Evolutionary conservation across 768 basidiomycete species (phyloP), one percentile per base, ranked within the genome.

Genomic region (Omphalotus guepiniiformis): DNA sequence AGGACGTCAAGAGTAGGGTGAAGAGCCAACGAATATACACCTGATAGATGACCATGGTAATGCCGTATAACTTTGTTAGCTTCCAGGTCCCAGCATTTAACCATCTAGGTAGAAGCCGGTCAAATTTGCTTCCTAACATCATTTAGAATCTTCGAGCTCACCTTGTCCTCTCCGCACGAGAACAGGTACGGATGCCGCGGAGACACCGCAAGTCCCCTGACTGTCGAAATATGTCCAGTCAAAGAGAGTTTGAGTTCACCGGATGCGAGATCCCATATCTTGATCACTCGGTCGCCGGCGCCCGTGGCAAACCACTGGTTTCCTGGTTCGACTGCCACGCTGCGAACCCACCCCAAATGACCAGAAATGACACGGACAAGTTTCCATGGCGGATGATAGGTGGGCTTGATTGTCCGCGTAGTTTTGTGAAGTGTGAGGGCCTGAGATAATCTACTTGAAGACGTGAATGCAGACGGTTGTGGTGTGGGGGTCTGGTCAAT

Each of bases 251-350:
- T 96, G 58, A 98, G 73, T 67, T 97, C 94, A n/a, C 96, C 96
- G 2, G 85, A 88, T 7, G 96, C 96, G 56, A 99, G 62, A 63
- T 99, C 94, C 96, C 96, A 98, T 8, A 99, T 93, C 72, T 99
- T 98, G 62, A 99, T 88, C 27, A 99, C 94, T 19, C 96, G 81
- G 67, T 98, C 96, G 3, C 96, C 96, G 0, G 96, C 96, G 50
- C 96, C 96, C 0, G 93, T 93, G 1, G 90, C 96, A 54, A 99
- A 98, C 96, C 96, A 99, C 61, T 94, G 70, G 71, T 99, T 99
- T 8, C 93, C 96, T 8, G 95, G 95, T 66, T 98, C 96, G 29
- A 99, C 93, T 2, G 96, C 93, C 13, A 90, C 88, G 58, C 88
- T 87, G 48, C 96, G 81, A 13, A 99, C 95, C 96, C 96, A 99